Percentiles rank a stretch among this genome's conserved stretches.
These are phyloP conservation scores for Fereydounia khargensis DNA, from an alignment of 1,284 basidiomycete species.

Conservation along the genomic window DNA sequence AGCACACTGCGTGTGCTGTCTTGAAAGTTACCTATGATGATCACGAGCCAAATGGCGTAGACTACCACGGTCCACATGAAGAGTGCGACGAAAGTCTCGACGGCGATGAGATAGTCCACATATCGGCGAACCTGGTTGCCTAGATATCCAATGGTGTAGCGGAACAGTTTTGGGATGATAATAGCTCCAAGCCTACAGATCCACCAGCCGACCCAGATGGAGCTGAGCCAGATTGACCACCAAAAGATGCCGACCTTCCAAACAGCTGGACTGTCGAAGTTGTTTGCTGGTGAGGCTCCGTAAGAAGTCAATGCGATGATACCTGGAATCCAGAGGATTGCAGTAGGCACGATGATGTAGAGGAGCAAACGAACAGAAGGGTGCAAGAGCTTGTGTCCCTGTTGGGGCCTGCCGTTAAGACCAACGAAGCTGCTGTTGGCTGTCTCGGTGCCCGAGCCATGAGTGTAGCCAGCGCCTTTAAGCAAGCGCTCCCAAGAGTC, in stretches of 20 bases:
- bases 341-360: conserved; percentile 32
- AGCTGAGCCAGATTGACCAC: conserved; percentile 83
- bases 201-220: conserved; percentile 86
- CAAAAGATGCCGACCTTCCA: conserved; percentile 67
- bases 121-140: conserved; percentile 62
- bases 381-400: conserved; percentile 6
- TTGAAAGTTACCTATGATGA: conserved; percentile 51
- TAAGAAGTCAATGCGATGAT: conserved; percentile 69
- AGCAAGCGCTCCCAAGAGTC: conserved; percentile 35
- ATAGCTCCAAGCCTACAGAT: conserved; percentile 68
- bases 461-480: conserved; percentile 29
- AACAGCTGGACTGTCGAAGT: conserved; percentile 61
- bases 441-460: conserved; percentile 2
- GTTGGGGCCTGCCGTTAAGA: conserved; percentile 10
- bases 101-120: conserved; percentile 64
- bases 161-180: conserved; percentile 28
- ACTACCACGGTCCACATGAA: conserved; percentile 69
- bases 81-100: conserved; percentile 62
- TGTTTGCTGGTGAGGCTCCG: conserved; percentile 62
- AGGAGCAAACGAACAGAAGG: conserved; percentile 17
- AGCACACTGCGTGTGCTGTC: conserved; percentile 21
- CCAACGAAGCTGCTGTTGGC: conserved; percentile 31
- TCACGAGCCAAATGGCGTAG: conserved; percentile 61
- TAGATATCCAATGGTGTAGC: conserved; percentile 48
- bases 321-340: conserved; percentile 60